Percentiles rank a stretch among this genome's conserved stretches.
phyloP scores from a whole-genome alignment of 2,329 filamentous ascomycete species.

The Diaporthe ampelina region DNA sequence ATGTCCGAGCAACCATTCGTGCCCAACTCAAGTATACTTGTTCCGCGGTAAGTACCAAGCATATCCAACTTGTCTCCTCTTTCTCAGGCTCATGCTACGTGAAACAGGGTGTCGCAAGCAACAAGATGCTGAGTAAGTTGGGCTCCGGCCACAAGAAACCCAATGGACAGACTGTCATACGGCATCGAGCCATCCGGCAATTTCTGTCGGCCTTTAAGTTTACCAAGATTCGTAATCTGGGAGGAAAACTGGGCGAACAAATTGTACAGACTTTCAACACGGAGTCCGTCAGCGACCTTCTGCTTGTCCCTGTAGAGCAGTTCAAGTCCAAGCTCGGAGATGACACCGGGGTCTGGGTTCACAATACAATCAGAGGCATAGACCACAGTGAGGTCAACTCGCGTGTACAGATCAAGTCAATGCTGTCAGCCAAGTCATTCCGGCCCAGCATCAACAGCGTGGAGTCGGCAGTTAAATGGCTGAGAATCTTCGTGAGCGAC shows the following conservation, averaged over 20 bases:
- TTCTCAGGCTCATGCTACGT: neutral
- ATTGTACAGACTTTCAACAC: conserved; percentile 85
- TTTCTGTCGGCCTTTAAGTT: conserved; percentile 92
- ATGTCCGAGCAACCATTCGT: conserved; percentile 78
- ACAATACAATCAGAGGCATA: conserved; percentile 86
- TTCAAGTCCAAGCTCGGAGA: conserved; percentile 84
- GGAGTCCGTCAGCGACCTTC: conserved; percentile 81
- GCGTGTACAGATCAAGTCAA: conserved; percentile 94
- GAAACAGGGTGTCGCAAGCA: conserved; percentile 78
- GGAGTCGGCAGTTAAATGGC: conserved; percentile 87
- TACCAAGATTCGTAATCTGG: conserved; percentile 94
- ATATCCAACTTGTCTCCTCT: neutral
- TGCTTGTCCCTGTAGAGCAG: conserved; percentile 79
- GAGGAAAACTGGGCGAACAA: conserved; percentile 93
- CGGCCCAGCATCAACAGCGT: conserved; percentile 82
- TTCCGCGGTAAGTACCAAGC: conserved; percentile 59
- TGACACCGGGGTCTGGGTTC: conserved; percentile 88
- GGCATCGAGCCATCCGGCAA: conserved; percentile 82
- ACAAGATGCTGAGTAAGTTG: conserved; percentile 96
- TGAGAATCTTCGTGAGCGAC: conserved; percentile 91
- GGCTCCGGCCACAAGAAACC: conserved; percentile 94
- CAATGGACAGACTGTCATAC: conserved; percentile 93
- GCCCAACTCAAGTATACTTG: conserved; percentile 87
- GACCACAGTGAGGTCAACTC: conserved; percentile 91
- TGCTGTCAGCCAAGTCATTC: conserved; percentile 97